These are phyloP conservation scores for Cicer chorassanicum DNA, from an alignment of 306 rosid genomes.

Conservation along the genomic window DNA sequence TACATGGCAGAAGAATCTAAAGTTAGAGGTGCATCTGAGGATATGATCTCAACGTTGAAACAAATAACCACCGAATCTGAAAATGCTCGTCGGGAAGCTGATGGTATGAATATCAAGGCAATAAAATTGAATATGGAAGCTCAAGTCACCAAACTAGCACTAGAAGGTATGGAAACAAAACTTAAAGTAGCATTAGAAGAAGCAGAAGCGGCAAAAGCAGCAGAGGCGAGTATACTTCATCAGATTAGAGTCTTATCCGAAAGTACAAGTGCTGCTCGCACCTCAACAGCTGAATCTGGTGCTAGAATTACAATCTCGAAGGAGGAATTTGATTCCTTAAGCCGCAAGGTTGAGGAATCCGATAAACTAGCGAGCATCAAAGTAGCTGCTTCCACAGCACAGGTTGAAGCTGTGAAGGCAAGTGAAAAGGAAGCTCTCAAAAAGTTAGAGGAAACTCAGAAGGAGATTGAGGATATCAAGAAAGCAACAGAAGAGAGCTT, in stretches of 20 bases:
- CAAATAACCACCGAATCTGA: constrained; percentile 69
- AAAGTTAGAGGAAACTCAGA: constrained; percentile 68
- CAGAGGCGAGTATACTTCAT: constrained; percentile 74
- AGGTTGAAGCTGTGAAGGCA: constrained; percentile 90
- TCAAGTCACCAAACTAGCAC: constrained; percentile 61
- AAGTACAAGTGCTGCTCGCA: constrained; percentile 70
- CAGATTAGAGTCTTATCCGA: constrained; percentile 75
- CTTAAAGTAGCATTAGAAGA: constrained; percentile 74
- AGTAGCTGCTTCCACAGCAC: constrained; percentile 92
- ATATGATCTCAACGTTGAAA: constrained; percentile 69
- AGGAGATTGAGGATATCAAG: constrained; percentile 83
- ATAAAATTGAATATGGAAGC: constrained; percentile 74
- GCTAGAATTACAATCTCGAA: constrained; percentile 74
- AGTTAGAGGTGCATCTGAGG: constrained; percentile 73
- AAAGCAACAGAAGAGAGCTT: constrained; percentile 66
- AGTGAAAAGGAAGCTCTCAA: constrained; percentile 80
- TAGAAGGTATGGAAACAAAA: constrained; percentile 72
- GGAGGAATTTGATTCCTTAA: constrained; percentile 82
- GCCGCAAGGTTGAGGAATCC: constrained; percentile 80
- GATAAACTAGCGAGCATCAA: constrained; percentile 80
- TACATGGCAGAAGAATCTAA: constrained; percentile 74
- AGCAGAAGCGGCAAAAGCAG: constrained; percentile 85
- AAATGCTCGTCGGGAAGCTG: constrained; percentile 73
- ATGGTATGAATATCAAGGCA: constrained; percentile 71
- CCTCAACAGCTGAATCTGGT: constrained; percentile 78